Evolutionary conservation across 306 rosid genomes (phyloP).

Genomic region (Vicia faba): DNA sequence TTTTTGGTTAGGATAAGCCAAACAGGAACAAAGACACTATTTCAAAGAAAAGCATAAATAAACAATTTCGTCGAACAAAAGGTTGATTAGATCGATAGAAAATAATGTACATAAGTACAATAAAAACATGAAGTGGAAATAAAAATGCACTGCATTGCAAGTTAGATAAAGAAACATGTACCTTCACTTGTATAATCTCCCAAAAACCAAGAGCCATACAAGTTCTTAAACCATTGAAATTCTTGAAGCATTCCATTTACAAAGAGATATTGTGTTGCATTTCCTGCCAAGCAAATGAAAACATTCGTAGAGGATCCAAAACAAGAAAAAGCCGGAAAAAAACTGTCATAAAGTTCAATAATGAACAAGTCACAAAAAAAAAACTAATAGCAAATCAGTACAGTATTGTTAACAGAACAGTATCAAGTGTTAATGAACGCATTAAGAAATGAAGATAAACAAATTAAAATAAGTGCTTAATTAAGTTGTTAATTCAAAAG

Average conservation of each 20-base stretch:
- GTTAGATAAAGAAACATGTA: no score
- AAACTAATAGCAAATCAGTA: background rate
- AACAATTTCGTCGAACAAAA: no score
- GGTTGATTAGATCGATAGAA: no score
- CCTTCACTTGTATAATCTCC: conserved; percentile 85
- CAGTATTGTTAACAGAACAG: background rate
- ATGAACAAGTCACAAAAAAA: conserved; percentile 23
- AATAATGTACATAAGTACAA: no score
- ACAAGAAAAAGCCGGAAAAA: no score
- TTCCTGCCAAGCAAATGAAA: conserved; percentile 52
- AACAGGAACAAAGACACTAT: no score
- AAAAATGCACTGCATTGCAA: no score
- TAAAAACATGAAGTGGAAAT: no score
- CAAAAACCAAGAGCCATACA: conserved; percentile 86
- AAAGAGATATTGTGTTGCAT: conserved; percentile 61
- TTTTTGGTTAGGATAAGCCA: no score
- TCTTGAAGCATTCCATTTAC: conserved; percentile 76
- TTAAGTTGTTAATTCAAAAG: background rate
- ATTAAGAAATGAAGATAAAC: conserved; percentile 6
- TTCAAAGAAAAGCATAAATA: no score
- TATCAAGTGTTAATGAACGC: conserved; percentile 5
- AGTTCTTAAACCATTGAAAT: conserved; percentile 85
- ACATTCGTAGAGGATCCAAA: background rate
- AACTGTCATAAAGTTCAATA: conserved; percentile 26
- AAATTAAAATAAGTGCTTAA: background rate